Percentiles rank a stretch among this genome's conserved stretches.
Conservation (phyloP, 148 eudicot genomes). For the Beta vulgaris region DNA sequence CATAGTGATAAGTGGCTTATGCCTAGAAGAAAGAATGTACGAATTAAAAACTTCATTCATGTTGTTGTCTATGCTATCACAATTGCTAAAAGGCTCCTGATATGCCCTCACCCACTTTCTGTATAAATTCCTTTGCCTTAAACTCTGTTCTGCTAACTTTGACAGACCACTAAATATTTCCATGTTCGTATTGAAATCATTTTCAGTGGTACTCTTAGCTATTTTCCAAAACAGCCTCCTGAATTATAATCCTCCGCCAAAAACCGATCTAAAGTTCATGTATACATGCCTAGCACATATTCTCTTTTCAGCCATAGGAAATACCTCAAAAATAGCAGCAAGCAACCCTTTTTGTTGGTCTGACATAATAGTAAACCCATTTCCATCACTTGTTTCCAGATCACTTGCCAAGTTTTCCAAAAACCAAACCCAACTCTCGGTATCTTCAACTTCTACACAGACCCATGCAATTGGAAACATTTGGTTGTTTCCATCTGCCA, state of each 20-base stretch:
- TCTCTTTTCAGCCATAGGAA: background rate
- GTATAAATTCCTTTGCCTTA: background rate
- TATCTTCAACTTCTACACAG: background rate
- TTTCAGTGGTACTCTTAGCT: background rate
- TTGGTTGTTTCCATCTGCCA: background rate
- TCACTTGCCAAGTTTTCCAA: background rate
- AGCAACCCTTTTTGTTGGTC: background rate
- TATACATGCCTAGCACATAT: background rate
- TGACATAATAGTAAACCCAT: background rate
- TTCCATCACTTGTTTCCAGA: background rate
- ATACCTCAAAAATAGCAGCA: background rate
- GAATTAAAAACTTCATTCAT: too few relatives aligned
- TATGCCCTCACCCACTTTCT: background rate
- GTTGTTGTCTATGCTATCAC: background rate
- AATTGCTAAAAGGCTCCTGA: background rate
- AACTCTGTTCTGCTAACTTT: background rate
- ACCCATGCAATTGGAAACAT: too few relatives aligned
- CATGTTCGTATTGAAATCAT: background rate
- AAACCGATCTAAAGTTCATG: background rate
- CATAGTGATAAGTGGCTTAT: too few relatives aligned
- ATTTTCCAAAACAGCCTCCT: conserved; percentile 2
- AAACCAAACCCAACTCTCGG: background rate
- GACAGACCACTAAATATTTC: background rate
- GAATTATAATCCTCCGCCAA: background rate
- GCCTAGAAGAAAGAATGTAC: too few relatives aligned